Percentiles rank a stretch among this genome's conserved stretches.
phyloP scores from a whole-genome alignment of 2,329 filamentous ascomycete genomes.

The Ophiostoma sp. region DNA sequence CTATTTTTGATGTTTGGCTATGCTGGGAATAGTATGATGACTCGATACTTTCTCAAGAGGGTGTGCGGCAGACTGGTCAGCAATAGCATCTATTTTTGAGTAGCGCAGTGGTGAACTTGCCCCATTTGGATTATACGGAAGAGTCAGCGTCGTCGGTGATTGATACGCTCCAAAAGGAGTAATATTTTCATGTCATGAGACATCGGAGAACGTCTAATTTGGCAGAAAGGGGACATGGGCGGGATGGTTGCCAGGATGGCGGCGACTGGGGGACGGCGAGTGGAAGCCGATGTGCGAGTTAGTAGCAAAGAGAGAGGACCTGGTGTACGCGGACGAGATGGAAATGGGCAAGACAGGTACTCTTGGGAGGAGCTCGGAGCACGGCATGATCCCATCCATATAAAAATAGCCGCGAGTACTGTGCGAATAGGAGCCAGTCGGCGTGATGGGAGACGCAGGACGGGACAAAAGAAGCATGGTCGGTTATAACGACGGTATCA shows the following conservation, averaged over 20 bases:
- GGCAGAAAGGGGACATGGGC: not conserved
- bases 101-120: not conserved
- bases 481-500: not conserved
- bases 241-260: not conserved
- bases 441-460: not conserved
- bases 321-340: not conserved
- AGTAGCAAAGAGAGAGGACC: not conserved
- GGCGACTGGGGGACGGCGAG: not conserved
- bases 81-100: not conserved
- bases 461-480: not conserved
- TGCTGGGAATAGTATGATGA: not conserved
- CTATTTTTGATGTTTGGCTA: not conserved
- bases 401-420: not conserved
- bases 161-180: not conserved
- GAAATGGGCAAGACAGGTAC: not conserved
- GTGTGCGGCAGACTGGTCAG: not conserved
- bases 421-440: not conserved
- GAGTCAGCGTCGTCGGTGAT: not conserved
- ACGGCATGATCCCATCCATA: not conserved
- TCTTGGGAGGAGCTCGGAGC: not conserved
- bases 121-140: not conserved
- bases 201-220: not conserved
- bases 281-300: not conserved
- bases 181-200: not conserved
- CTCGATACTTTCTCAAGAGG: not conserved